phyloP scores from a whole-genome alignment of 2,329 filamentous ascomycete species.

The Colletotrichum acutatum region DNA sequence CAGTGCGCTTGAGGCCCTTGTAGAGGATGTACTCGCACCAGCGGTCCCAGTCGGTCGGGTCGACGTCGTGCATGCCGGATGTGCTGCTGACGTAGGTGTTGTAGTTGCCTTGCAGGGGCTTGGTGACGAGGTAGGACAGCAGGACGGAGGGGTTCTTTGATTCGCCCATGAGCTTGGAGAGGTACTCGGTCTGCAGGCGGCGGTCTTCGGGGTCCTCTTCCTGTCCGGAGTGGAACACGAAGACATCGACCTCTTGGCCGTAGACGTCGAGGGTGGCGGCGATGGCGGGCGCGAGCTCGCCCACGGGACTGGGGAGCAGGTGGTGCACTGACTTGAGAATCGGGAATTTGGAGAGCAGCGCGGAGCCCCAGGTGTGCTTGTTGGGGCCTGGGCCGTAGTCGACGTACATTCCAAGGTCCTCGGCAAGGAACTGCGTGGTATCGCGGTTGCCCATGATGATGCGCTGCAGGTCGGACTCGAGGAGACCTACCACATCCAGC shows the following conservation, averaged over 20 bases:
- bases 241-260: slow-evolving; percentile 88
- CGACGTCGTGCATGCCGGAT: slow-evolving; percentile 96
- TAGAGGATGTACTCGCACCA: slow-evolving; percentile 99
- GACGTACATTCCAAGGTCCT: slow-evolving; percentile 98
- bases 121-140: slow-evolving; percentile 92
- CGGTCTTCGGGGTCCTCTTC: slow-evolving; percentile 96
- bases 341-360: slow-evolving; percentile 94
- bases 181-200: slow-evolving; percentile 85
- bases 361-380: slow-evolving; percentile 98
- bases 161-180: slow-evolving; percentile 87
- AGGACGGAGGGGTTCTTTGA: slow-evolving; percentile 84
- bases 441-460: slow-evolving; percentile 99
- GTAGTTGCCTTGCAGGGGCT: slow-evolving; percentile 92
- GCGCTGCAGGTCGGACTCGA: slow-evolving; percentile 92
- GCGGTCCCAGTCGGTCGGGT: slow-evolving; percentile 91
- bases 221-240: slow-evolving; percentile 98
- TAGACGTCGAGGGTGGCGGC: slow-evolving; percentile 97
- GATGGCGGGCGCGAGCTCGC: slow-evolving; percentile 94
- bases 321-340: slow-evolving; percentile 98
- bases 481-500: slow-evolving; percentile 93
- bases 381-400: slow-evolving; percentile 97
- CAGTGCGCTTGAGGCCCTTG: slow-evolving; percentile 85
- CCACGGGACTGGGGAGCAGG: slow-evolving; percentile 90
- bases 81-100: slow-evolving; percentile 90
- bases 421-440: slow-evolving; percentile 92